Evolutionary conservation across 2,329 filamentous ascomycete genomes (phyloP).

Genomic region (Colletotrichum godetiae): DNA sequence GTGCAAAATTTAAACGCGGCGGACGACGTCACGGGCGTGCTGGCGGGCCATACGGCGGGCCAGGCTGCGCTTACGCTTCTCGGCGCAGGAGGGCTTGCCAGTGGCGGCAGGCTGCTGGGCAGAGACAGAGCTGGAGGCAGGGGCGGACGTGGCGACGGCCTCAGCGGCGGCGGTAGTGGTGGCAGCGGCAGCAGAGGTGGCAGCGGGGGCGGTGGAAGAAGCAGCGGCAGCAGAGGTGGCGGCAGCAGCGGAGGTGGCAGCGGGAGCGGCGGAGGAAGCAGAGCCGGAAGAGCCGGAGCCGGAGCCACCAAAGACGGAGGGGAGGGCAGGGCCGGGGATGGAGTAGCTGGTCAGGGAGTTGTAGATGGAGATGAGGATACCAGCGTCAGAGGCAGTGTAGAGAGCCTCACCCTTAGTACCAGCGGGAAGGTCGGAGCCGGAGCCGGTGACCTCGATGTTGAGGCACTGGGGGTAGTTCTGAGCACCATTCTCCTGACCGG

Average conservation of each 20-base stretch:
- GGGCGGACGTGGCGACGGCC: neutral
- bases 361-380: constrained; percentile 50
- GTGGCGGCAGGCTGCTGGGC: constrained; percentile 5
- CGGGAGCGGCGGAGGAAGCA: constrained; percentile 34
- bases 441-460: constrained; percentile 58
- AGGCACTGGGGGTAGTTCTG: constrained; percentile 66
- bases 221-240: constrained; percentile 41
- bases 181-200: constrained; percentile 38
- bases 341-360: constrained; percentile 41
- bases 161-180: constrained; percentile 37
- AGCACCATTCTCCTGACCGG: constrained; percentile 51
- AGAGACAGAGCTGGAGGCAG: neutral
- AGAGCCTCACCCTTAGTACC: constrained; percentile 48
- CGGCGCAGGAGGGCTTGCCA: constrained; percentile 19
- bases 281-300: constrained; percentile 35
- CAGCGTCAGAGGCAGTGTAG: constrained; percentile 48
- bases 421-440: constrained; percentile 43
- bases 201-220: constrained; percentile 38
- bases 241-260: constrained; percentile 8
- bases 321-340: constrained; percentile 45
- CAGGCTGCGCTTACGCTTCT: constrained; percentile 35
- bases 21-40: constrained; percentile 34
- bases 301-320: constrained; percentile 13
- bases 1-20: neutral
- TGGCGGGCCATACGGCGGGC: constrained; percentile 34